Base-by-base conservation (phyloP, 192 early-diverging fungal species). In the Linderina pennispora region DNA sequence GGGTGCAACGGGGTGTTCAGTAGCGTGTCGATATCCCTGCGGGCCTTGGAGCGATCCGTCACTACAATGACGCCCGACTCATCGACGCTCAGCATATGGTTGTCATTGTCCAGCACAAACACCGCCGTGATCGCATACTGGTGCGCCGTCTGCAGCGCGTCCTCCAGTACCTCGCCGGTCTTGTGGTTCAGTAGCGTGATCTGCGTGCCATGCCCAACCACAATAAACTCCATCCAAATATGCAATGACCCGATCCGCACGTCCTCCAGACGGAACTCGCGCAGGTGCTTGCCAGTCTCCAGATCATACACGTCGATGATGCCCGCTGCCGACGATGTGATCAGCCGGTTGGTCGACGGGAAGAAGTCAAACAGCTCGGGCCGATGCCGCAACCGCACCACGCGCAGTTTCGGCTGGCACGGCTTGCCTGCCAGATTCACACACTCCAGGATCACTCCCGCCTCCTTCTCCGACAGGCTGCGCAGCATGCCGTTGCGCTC, bases 81-180 rank as follows among this genome's bases (percentile, higher is more conserved):
- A 23, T 73, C 69, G 20, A 73, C 43, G 14, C 63, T 62, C 45
- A 73, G 24, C 48, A 73, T 14, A 22, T 73, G 69, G 24, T 21
- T 25, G 16, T 73, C 69, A 20, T 73, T 56, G 42, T 73, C 69
- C 41, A 73, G 50, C 1, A 73, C 36, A 58, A 73, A 73, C 39
- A 65, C 58, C 1, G 58, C 62, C 8, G 53, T 66, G 18, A 73
- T 66, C 1, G 22, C 23, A 4, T 50, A 48, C 17, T 46, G 48
- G 19, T 73, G 69, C 36, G 62, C 45, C 19, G 69, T 73, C 10
- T 16, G 28, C 46, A 73, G 24, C 7, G 23, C 45, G 33, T 50
- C 47, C 33, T 61, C 62, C 15, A 66, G 34, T 4, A 39, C 8
- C 37, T 60, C 63, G 11, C 69, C 69, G 14, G 69, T 66, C 20